Percentiles rank a stretch among this genome's conserved stretches.
Evolutionary conservation across 352 stramenopile species (phyloP).

Genomic region (Pythium plurisporium): DNA sequence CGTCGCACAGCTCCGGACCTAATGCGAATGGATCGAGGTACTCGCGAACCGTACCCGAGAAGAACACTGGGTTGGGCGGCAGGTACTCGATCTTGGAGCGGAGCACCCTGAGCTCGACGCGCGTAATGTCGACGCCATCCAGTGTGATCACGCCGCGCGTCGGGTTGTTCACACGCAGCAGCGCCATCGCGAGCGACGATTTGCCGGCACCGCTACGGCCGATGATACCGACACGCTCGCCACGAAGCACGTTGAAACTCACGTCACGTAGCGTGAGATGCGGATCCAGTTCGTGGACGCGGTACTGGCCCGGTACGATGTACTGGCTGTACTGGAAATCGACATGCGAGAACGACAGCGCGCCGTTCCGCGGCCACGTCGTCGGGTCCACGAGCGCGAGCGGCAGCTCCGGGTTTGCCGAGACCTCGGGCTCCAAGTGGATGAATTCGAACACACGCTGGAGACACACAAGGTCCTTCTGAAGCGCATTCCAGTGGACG

Average conservation of each 20-base stretch:
- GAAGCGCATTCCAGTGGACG: conserved; percentile 22
- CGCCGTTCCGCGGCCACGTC: conserved; percentile 18
- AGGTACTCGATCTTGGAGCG: conserved; percentile 33
- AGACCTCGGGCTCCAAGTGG: conserved; percentile 21
- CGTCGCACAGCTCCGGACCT: neutral
- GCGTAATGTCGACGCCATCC: conserved; percentile 36
- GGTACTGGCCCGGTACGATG: conserved; percentile 12
- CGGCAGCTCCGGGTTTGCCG: conserved; percentile 21
- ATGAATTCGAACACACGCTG: conserved; percentile 29
- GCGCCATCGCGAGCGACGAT: conserved; percentile 68
- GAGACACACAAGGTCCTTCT: conserved; percentile 24
- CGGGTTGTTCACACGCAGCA: conserved; percentile 85
- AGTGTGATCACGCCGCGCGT: conserved; percentile 26
- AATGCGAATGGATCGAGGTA: conserved; percentile 89
- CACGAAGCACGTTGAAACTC: conserved; percentile 38
- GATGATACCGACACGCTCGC: conserved; percentile 71
- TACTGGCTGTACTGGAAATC: conserved; percentile 24
- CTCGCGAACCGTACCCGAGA: conserved; percentile 75
- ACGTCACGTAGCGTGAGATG: conserved; percentile 22
- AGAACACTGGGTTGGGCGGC: conserved; percentile 79
- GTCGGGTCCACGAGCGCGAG: conserved; percentile 15
- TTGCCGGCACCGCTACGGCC: conserved; percentile 86
- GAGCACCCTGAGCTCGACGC: conserved; percentile 27
- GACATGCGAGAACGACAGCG: conserved; percentile 18
- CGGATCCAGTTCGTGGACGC: neutral